These are phyloP conservation scores for Calcarisporium arbuscula DNA, from an alignment of 2,329 filamentous ascomycete genomes.

Conservation along the genomic window DNA sequence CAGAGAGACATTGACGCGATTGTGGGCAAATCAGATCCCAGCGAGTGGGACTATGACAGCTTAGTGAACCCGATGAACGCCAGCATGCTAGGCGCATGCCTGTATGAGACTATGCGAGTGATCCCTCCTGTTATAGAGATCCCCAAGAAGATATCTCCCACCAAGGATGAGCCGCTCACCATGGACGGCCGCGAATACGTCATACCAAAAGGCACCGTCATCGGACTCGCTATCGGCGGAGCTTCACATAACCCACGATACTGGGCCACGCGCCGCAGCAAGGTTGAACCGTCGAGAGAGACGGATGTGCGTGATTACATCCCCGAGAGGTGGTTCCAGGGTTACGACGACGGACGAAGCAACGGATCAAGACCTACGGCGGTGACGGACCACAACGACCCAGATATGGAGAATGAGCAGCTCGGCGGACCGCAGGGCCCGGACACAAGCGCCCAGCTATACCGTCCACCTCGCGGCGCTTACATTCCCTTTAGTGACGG, in stretches of 20 bases:
- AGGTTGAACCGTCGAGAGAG: slow-evolving; percentile 32
- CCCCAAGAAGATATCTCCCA: slow-evolving; percentile 55
- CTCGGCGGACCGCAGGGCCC: slow-evolving; percentile 53
- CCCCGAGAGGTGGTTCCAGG: slow-evolving; percentile 65
- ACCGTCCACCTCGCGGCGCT: slow-evolving; percentile 48
- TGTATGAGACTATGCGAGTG: slow-evolving; percentile 72
- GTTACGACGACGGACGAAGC: slow-evolving; percentile 17
- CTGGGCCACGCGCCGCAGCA: slow-evolving; percentile 56
- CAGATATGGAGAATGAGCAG: too few relatives aligned
- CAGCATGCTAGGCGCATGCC: slow-evolving; percentile 64
- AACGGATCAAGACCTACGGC: slow-evolving; percentile 18
- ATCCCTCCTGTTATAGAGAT: slow-evolving; percentile 66
- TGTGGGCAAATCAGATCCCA: slow-evolving; percentile 50
- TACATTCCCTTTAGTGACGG: slow-evolving; percentile 56
- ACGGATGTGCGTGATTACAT: slow-evolving; percentile 65
- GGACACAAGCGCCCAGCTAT: slow-evolving; percentile 57
- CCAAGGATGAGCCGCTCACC: slow-evolving; percentile 48
- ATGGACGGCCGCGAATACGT: slow-evolving; percentile 52
- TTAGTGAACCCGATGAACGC: slow-evolving; percentile 59
- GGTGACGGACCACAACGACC: slow-evolving; percentile 33
- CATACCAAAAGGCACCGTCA: slow-evolving; percentile 48
- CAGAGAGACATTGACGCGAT: slow-evolving; percentile 65
- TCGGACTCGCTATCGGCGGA: slow-evolving; percentile 50
- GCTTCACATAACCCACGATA: slow-evolving; percentile 64
- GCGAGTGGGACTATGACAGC: slow-evolving; percentile 65